Percentiles rank a stretch among this genome's conserved stretches.
These are phyloP conservation scores for Moricandia arvensis DNA, from an alignment of 345 rosid genomes.

Conservation along the genomic window DNA sequence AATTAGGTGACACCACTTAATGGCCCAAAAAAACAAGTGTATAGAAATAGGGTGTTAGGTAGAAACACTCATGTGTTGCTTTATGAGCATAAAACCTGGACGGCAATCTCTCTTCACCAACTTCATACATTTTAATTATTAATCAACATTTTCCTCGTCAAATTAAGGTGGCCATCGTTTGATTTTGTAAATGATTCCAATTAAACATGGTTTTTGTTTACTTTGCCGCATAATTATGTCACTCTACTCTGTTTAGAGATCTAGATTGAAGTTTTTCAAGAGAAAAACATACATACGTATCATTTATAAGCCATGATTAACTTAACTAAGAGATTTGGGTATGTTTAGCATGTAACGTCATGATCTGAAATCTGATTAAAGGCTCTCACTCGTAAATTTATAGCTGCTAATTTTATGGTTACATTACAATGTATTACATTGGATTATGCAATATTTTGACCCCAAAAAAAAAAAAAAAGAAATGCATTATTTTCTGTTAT, in stretches of 20 bases:
- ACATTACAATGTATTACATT: not conserved
- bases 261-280: not conserved
- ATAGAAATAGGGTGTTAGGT: constrained; percentile 35
- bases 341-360: not conserved
- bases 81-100: constrained; percentile 65
- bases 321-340: not conserved
- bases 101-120: constrained; percentile 26
- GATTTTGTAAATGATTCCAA: not conserved
- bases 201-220: not conserved
- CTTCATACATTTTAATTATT: constrained; percentile 15
- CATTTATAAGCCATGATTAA: not conserved
- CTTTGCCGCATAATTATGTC: not conserved
- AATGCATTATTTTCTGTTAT: not conserved
- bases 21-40: constrained; percentile 21
- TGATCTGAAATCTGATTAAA: not conserved
- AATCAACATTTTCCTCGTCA: constrained; percentile 1
- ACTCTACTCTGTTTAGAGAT: not conserved
- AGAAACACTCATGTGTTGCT: constrained; percentile 50
- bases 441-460: not conserved
- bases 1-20: constrained; percentile 36
- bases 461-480: not conserved
- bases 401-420: not conserved
- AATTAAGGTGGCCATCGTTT: not conserved
- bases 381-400: not conserved
- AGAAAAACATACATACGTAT: not conserved